Conservation (phyloP, 768 basidiomycete species). For the Rubroboletus satanas region DNA sequence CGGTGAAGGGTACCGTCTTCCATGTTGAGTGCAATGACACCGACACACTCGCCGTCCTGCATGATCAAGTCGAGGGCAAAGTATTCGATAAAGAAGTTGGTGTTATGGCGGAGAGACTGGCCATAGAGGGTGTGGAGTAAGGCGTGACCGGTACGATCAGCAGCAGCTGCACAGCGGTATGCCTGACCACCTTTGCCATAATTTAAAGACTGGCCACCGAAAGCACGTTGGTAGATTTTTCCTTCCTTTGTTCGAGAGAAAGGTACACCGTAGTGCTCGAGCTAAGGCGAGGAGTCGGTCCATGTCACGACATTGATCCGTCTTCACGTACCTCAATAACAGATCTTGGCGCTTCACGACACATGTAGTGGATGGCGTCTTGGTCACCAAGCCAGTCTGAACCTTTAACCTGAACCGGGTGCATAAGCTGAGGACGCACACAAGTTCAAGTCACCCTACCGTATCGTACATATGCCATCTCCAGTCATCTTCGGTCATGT, state of each 20-base stretch:
- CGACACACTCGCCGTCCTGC: conserved; percentile 98
- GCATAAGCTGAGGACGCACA: conserved; percentile 13
- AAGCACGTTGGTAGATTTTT: conserved; percentile 99
- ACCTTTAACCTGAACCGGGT: conserved; percentile 78
- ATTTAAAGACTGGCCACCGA: conserved; percentile 96
- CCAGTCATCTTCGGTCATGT: conserved; percentile 99
- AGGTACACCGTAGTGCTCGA: conserved; percentile 97
- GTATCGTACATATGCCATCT: conserved; percentile 99
- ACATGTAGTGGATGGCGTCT: conserved; percentile 99
- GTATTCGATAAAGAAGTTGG: conserved; percentile 99
- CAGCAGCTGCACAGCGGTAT: conserved; percentile 97
- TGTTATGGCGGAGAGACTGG: conserved; percentile 97
- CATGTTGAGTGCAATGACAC: conserved; percentile 99
- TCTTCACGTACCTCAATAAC: conserved; percentile 73
- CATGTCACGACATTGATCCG: background rate
- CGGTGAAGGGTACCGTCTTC: conserved; percentile 99
- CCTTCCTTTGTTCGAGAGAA: conserved; percentile 98
- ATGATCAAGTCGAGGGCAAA: conserved; percentile 99
- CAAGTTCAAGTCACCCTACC: conserved; percentile 41
- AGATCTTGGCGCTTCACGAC: conserved; percentile 89
- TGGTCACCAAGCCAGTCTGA: conserved; percentile 99
- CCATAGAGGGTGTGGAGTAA: conserved; percentile 98
- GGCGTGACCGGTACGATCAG: conserved; percentile 98
- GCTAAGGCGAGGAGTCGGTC: conserved; percentile 42
- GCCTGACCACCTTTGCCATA: conserved; percentile 99